Base-by-base conservation (phyloP, 2,329 filamentous ascomycete genomes). In the Fusarium sp. region DNA sequence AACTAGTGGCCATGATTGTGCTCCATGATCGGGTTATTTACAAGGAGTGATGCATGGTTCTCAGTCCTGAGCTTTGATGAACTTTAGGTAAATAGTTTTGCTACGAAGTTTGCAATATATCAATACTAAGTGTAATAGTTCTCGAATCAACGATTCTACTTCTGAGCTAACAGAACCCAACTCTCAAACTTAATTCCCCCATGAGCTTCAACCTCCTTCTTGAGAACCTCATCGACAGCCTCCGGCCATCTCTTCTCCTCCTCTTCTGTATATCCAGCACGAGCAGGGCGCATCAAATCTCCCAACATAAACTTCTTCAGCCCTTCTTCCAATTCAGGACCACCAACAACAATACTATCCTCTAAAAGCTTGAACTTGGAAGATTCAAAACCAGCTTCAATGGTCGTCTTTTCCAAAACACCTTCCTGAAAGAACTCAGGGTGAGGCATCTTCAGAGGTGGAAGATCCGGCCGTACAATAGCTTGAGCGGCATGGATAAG, bases 401-500 rank as follows among this genome's bases (percentile, higher is more conserved):
- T 20, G 1, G 63, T 46, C 1, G 69, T 41, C 10, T 63, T 58
- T 27, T 73, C 52, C 29, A 77, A 41, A 14, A 69, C 59, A 2
- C 73, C 75, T 3, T 72, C 60, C 11, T 71, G 25, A 5, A 68
- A 33, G 29, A 76, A 76, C 31, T 76, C 63, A 4, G 73, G 71
- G 9, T 69, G 63, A 2, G 75, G 75, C 7, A 71, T 50, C 15
- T 56, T 62, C 56, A 77, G 65, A 5, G 48, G 67, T 2, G 74
- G 67, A 21, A 74, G 48, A 39, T 78, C 75, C 4, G 73, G 73
- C 10, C 74, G 65, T 3, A 77, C 66, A 15, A 63, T 40, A 8
- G 57, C 56, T 57, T 78, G 76, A 10, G 76, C 74, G 1, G 68
- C 72, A 18, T 75, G 75, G 7, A 78, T 67, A 11, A 75, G 48